Evolutionary conservation across 2,329 filamentous ascomycete species (phyloP), one percentile per base, ranked within the genome.

Genomic region (Sphaerulina musiva): DNA sequence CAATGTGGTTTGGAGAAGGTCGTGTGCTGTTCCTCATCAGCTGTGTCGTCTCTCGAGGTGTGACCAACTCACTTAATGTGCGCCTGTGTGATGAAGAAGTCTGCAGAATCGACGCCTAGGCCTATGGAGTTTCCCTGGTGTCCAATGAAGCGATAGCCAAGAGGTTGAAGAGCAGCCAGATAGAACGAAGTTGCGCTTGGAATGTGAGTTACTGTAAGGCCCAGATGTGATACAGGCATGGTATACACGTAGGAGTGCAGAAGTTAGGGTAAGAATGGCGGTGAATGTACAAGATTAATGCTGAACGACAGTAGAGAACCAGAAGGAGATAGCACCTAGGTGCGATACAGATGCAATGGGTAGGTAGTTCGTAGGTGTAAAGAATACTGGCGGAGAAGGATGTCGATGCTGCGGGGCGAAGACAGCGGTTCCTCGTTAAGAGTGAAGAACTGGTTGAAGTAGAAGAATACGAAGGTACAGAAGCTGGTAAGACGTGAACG

Each of bases 101-200:
- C 82, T 17, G 81, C 78, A 49, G 79, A 76, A 53, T 77, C 72
- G 53, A 81, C 76, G 23, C 82, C 82, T 61, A 84, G 79, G 4
- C 80, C 82, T 59, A 84, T 79, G 51, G 81, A 80, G 58, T 80
- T 76, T 48, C 80, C 80, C 67, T 79, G 76, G 55, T 80, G 75
- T 53, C 80, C 81, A 58, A 89, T 78, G 68, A 84, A 95, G 57
- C 80, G 80, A 58, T 95, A 83, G 38, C 87, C 87, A 20, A 95
- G 78, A 3, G 88, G 86, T 63, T 92, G 87, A 6, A 89, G 78
- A 60, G 89, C 79, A 58, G 86, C 81, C 20, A 90, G 81, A 72
- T 89, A 95, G 75, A 95, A 95, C 6, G 89, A 93, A 47, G 86
- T 83, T 3, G 89, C 87, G 36, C 84, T 82, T 51, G 89, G 82